Percentiles rank a stretch among this genome's conserved stretches.
These are phyloP conservation scores for Xylariaceae sp. DNA, from an alignment of 2,329 filamentous ascomycete species.

Conservation along the genomic window DNA sequence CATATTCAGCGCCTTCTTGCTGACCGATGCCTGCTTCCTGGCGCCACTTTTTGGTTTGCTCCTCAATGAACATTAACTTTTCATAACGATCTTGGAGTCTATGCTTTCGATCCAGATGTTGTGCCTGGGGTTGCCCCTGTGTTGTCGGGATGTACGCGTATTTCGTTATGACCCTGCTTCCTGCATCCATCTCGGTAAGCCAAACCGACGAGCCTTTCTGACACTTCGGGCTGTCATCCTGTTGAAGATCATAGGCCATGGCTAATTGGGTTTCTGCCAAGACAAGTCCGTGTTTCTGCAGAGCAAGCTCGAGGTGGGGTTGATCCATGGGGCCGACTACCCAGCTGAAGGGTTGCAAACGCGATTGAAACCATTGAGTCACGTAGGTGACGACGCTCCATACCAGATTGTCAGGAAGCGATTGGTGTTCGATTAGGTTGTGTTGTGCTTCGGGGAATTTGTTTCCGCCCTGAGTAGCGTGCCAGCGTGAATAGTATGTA, in stretches of 20 bases:
- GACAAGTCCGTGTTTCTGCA: constrained; percentile 7
- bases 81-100: no score
- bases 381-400: constrained; percentile 10
- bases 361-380: constrained; percentile 7
- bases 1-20: no score
- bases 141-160: no score
- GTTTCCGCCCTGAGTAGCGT: constrained; percentile 3
- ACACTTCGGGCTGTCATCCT: constrained; percentile 56
- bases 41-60: no score
- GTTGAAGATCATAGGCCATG: constrained; percentile 13
- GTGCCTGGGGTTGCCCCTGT: no score
- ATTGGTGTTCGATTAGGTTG: constrained; percentile 17
- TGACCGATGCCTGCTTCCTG: no score
- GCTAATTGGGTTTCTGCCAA: constrained; percentile 14
- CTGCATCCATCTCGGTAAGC: no score
- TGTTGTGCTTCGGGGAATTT: constrained; percentile 1
- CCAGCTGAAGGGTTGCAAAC: constrained; percentile 14
- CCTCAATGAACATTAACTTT: no score
- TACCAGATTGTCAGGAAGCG: constrained; percentile 7
- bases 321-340: constrained; percentile 19
- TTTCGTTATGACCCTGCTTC: no score
- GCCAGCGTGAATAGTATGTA: constrained; percentile 18
- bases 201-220: constrained; percentile 49
- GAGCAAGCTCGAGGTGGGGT: constrained; percentile 13
- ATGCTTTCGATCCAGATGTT: no score